Conservation (phyloP, 2,329 filamentous ascomycete genomes). For the Xylariales sp. region DNA sequence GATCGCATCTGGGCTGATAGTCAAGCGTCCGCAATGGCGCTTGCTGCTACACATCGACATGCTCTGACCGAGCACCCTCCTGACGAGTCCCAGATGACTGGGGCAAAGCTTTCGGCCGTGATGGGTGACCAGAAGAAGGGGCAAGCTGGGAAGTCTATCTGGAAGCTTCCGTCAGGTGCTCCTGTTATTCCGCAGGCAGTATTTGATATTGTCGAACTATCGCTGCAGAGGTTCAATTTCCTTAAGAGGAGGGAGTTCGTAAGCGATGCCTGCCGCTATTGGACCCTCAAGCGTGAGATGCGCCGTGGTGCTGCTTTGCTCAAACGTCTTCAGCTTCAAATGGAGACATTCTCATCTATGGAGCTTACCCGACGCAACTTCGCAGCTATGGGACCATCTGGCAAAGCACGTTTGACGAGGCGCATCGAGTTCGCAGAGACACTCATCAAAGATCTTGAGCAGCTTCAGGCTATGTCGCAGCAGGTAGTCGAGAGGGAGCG, state of each 20-base stretch:
- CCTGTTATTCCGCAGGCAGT: constrained; percentile 89
- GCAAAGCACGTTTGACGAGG: constrained; percentile 69
- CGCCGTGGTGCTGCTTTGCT: constrained; percentile 85
- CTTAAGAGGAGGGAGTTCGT: constrained; percentile 89
- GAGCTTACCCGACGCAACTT: constrained; percentile 95
- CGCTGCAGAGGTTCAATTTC: constrained; percentile 73
- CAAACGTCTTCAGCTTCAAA: constrained; percentile 87
- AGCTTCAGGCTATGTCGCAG: constrained; percentile 65
- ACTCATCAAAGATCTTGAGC: constrained; percentile 71
- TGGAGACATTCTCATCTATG: constrained; percentile 96
- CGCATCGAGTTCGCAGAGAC: constrained; percentile 84
- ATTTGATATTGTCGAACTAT: constrained; percentile 78
- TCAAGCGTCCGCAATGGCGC: constrained; percentile 73
- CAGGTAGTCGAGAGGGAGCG: constrained; percentile 71
- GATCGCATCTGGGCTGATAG: constrained; percentile 89
- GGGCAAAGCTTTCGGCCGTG: constrained; percentile 72
- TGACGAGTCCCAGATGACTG: constrained; percentile 79
- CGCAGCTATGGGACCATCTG: constrained; percentile 85
- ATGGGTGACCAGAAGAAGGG: constrained; percentile 74
- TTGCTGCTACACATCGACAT: constrained; percentile 68
- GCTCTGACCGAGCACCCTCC: constrained; percentile 63
- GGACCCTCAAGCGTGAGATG: constrained; percentile 94
- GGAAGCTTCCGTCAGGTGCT: constrained; percentile 91
- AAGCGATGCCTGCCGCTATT: constrained; percentile 91
- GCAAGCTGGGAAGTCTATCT: constrained; percentile 63